Evolutionary conservation across 495 filamentous ascomycete species (phyloP).

Genomic region (Neurospora intermedia): DNA sequence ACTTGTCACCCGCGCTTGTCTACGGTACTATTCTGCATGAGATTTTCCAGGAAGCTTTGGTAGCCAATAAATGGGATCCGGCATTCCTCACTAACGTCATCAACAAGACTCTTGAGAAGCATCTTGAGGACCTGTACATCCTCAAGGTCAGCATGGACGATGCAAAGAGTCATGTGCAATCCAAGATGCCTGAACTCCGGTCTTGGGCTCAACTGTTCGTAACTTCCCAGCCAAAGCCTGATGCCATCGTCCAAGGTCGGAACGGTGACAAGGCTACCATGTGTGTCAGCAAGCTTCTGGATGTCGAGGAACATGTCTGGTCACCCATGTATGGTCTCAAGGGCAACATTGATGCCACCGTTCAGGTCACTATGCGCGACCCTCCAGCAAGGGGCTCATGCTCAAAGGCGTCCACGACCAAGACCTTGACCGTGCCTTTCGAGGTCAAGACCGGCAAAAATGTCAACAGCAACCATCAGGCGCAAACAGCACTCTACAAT

Average conservation of each 20-base stretch:
- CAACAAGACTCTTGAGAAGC: slow-evolving; percentile 50
- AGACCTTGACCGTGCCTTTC: slow-evolving; percentile 72
- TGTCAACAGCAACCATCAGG: slow-evolving; percentile 66
- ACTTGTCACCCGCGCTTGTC: slow-evolving; percentile 63
- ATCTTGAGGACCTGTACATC: slow-evolving; percentile 77
- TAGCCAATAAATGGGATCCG: slow-evolving; percentile 70
- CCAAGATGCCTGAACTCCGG: slow-evolving; percentile 66
- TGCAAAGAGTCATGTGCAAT: slow-evolving; percentile 64
- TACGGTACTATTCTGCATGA: slow-evolving; percentile 92
- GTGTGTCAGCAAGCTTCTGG: slow-evolving; percentile 85
- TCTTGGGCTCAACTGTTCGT: slow-evolving; percentile 80
- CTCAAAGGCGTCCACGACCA: slow-evolving; percentile 25
- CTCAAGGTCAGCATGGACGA: slow-evolving; percentile 63
- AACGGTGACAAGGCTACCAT: slow-evolving; percentile 62
- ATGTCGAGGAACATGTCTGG: slow-evolving; percentile 96
- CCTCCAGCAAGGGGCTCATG: slow-evolving; percentile 22
- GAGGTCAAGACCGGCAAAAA: slow-evolving; percentile 91
- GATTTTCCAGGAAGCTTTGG: slow-evolving; percentile 82
- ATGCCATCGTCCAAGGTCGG: slow-evolving; percentile 67
- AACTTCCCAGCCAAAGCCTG: slow-evolving; percentile 52
- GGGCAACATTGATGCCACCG: slow-evolving; percentile 96
- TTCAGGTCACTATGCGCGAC: slow-evolving; percentile 77
- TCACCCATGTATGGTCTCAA: slow-evolving; percentile 95
- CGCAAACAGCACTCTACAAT: slow-evolving; percentile 91
- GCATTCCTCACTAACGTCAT: slow-evolving; percentile 53